phyloP scores from a whole-genome alignment of 495 filamentous ascomycete species.

The Hypoxylon rickii region DNA sequence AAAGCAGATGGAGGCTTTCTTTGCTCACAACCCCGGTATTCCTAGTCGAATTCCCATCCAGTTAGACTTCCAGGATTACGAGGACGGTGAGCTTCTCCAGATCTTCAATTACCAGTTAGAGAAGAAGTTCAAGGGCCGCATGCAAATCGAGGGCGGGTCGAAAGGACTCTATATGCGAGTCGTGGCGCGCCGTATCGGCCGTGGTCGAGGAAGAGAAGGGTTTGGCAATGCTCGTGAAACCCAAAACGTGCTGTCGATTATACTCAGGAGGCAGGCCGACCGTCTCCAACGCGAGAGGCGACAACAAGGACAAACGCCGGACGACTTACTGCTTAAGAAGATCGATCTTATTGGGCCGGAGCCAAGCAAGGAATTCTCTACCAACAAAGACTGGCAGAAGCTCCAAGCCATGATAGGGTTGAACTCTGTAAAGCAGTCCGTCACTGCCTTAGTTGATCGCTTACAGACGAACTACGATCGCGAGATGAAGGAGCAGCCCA shows the following conservation, averaged over 20 bases:
- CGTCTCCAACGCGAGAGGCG: conserved; percentile 51
- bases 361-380: conserved; percentile 56
- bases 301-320: conserved; percentile 29
- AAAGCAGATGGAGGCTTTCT: conserved; percentile 80
- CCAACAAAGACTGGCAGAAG: conserved; percentile 60
- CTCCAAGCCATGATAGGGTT: conserved; percentile 67
- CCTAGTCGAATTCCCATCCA: conserved; percentile 70
- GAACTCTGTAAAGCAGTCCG: conserved; percentile 62
- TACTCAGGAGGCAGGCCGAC: conserved; percentile 62
- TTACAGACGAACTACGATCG: conserved; percentile 61
- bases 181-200: conserved; percentile 62
- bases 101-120: conserved; percentile 63
- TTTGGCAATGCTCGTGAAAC: conserved; percentile 76
- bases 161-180: conserved; percentile 70
- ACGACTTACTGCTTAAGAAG: conserved; percentile 59
- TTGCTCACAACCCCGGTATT: conserved; percentile 76
- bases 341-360: conserved; percentile 72
- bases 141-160: conserved; percentile 64
- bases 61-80: conserved; percentile 71
- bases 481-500: conserved; percentile 61
- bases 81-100: conserved; percentile 64
- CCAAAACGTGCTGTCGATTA: conserved; percentile 60
- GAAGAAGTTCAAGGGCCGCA: conserved; percentile 52
- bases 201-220: conserved; percentile 64
- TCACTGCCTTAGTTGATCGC: conserved; percentile 60